A percentile compares a stretch with the other conserved stretches of the same genome.
Conservation (phyloP, 192 early-diverging fungal genomes). For the Gorgonomyces haynaldii region DNA sequence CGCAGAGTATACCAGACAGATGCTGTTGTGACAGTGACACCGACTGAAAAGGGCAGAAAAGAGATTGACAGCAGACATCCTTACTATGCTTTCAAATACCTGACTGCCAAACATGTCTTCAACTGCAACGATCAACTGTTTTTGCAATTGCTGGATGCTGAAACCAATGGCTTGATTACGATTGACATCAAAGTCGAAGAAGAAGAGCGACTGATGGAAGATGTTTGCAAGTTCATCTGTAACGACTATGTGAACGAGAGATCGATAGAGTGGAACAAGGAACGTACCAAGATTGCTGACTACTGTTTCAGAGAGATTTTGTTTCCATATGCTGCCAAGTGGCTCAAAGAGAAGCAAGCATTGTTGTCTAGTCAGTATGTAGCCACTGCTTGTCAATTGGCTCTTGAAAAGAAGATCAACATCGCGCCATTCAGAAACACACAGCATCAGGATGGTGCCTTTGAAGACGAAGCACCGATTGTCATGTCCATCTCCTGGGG, state of each 20-base stretch:
- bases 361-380: slow-evolving; percentile 62
- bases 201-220: slow-evolving; percentile 35
- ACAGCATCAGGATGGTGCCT: too few species aligned
- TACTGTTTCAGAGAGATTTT: slow-evolving; percentile 52
- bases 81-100: slow-evolving; percentile 74
- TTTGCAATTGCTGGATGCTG: slow-evolving; percentile 61
- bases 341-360: slow-evolving; percentile 60
- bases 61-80: slow-evolving; percentile 71
- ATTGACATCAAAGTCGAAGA: slow-evolving; percentile 43
- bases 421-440: slow-evolving; percentile 19
- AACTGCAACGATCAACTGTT: slow-evolving; percentile 68
- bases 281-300: slow-evolving; percentile 54
- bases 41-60: slow-evolving; percentile 66
- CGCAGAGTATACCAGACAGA: slow-evolving; percentile 57
- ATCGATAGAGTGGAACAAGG: slow-evolving; percentile 63
- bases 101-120: slow-evolving; percentile 60
- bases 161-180: slow-evolving; percentile 56
- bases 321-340: slow-evolving; percentile 61
- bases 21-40: slow-evolving; percentile 59
- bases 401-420: slow-evolving; percentile 40
- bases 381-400: slow-evolving; percentile 47
- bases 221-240: slow-evolving; percentile 38
- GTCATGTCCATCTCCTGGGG: slow-evolving; percentile 64
- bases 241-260: slow-evolving; percentile 47
- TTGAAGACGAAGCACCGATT: slow-evolving; percentile 34